These are phyloP conservation scores for Cytospora piceicola DNA, from an alignment of 2,329 filamentous ascomycete genomes.

Conservation along the genomic window DNA sequence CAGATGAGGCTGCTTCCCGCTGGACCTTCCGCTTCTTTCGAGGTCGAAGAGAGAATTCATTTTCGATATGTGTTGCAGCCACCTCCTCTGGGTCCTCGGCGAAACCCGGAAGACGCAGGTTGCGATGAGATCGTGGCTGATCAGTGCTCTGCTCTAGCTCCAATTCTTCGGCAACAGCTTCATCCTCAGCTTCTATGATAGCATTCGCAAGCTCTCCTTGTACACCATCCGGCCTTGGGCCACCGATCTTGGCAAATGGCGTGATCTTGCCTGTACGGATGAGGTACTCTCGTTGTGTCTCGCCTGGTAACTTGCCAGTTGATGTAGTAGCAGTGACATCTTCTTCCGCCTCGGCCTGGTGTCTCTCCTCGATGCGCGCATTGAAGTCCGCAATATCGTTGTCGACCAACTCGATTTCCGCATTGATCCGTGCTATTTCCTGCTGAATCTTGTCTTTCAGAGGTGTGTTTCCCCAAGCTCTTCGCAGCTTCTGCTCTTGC, in stretches of 20 bases:
- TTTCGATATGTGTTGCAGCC: slow-evolving; percentile 43
- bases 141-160: slow-evolving; percentile 46
- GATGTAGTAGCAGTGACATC: slow-evolving; percentile 48
- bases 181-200: slow-evolving; percentile 81
- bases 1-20: slow-evolving; percentile 44
- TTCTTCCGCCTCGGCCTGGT: slow-evolving; percentile 55
- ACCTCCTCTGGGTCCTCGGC: slow-evolving; percentile 50
- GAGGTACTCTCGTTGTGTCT: slow-evolving; percentile 85
- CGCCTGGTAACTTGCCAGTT: slow-evolving; percentile 70
- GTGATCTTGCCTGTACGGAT: slow-evolving; percentile 98
- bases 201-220: slow-evolving; percentile 75
- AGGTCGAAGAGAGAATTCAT: slow-evolving; percentile 62
- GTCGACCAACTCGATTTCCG: slow-evolving; percentile 66
- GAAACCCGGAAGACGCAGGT: slow-evolving; percentile 75
- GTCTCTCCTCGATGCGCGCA: slow-evolving; percentile 76
- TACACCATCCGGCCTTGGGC: slow-evolving; percentile 62
- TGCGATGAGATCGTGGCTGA: slow-evolving; percentile 69
- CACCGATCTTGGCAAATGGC: slow-evolving; percentile 81
- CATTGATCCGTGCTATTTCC: slow-evolving; percentile 68
- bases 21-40: slow-evolving; percentile 58
- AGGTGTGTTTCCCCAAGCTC: slow-evolving; percentile 49
- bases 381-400: slow-evolving; percentile 81
- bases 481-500: slow-evolving; percentile 51
- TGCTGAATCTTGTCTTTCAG: slow-evolving; percentile 62
- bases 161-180: slow-evolving; percentile 58